These are phyloP conservation scores for Monilinia fructicola DNA, from an alignment of 2,329 filamentous ascomycete species.

Conservation along the genomic window DNA sequence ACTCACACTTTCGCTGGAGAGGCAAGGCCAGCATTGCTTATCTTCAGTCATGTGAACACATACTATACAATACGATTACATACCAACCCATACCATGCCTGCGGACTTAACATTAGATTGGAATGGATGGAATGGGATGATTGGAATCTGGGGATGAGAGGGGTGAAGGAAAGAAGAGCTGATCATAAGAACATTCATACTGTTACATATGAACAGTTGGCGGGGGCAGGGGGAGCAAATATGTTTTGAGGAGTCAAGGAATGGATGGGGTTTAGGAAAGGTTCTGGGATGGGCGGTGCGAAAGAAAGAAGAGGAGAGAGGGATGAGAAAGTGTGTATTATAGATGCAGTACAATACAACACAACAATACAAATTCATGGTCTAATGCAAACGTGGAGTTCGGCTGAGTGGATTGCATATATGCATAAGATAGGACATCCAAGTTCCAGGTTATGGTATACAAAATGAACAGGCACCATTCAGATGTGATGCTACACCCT, in stretches of 20 bases:
- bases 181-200: constrained; percentile 1
- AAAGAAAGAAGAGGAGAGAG: neutral
- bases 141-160: neutral
- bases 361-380: constrained; percentile 19
- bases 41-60: neutral
- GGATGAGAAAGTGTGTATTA: constrained; percentile 21
- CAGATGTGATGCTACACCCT: too few species aligned
- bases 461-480: too few species aligned
- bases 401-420: neutral
- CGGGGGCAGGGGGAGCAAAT: neutral
- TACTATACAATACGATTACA: constrained; percentile 3
- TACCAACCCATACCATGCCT: constrained; percentile 10
- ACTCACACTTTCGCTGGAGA: neutral
- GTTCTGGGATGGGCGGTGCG: neutral
- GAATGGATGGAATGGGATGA: constrained; percentile 4
- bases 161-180: neutral
- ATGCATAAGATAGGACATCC: too few species aligned
- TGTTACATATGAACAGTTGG: neutral
- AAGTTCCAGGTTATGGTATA: too few species aligned
- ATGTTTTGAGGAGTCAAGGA: constrained; percentile 10
- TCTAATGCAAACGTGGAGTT: neutral
- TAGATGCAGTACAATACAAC: constrained; percentile 16
- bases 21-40: constrained; percentile 6
- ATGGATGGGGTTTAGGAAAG: constrained; percentile 6
- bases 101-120: constrained; percentile 14